Conservation (phyloP, 306 rosid genomes). For the Phaseolus lunatus region DNA sequence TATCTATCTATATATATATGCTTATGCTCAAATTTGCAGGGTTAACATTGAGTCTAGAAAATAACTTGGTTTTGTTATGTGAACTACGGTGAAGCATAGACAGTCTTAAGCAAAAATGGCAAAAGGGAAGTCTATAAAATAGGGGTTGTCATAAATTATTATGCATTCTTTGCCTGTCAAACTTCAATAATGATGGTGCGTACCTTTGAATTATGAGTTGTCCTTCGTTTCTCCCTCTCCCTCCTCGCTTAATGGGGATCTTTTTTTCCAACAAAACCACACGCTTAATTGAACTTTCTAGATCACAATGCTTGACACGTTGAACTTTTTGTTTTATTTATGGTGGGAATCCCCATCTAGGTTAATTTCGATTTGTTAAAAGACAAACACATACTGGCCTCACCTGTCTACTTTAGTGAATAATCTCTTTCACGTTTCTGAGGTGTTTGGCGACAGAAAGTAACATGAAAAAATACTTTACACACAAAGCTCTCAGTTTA, state of each 20-base stretch:
- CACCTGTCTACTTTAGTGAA: slow-evolving; percentile 45
- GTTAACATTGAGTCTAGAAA: slow-evolving; percentile 37
- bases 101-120: slow-evolving; percentile 40
- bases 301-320: slow-evolving; percentile 34
- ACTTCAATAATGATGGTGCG: slow-evolving; percentile 54
- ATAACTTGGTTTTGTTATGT: slow-evolving; percentile 47
- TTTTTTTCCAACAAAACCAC: slow-evolving; percentile 38
- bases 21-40: slow-evolving; percentile 15
- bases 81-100: slow-evolving; percentile 42
- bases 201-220: slow-evolving; percentile 52
- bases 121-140: slow-evolving; percentile 47
- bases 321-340: slow-evolving; percentile 36
- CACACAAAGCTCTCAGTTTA: background rate
- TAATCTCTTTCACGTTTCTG: slow-evolving; percentile 33
- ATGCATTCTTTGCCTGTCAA: slow-evolving; percentile 51
- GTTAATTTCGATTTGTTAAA: slow-evolving; percentile 37
- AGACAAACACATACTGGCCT: slow-evolving; percentile 41
- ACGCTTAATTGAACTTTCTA: slow-evolving; percentile 44
- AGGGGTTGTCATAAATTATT: slow-evolving; percentile 51
- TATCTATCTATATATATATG: background rate
- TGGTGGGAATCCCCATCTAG: slow-evolving; percentile 38
- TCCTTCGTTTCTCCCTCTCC: slow-evolving; percentile 24
- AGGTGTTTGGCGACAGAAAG: slow-evolving; percentile 24
- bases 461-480: slow-evolving; percentile 26
- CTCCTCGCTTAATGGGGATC: slow-evolving; percentile 19